Evolutionary conservation across 2,329 filamentous ascomycete species (phyloP).

Genomic region (Zasmidium citrigriseum): DNA sequence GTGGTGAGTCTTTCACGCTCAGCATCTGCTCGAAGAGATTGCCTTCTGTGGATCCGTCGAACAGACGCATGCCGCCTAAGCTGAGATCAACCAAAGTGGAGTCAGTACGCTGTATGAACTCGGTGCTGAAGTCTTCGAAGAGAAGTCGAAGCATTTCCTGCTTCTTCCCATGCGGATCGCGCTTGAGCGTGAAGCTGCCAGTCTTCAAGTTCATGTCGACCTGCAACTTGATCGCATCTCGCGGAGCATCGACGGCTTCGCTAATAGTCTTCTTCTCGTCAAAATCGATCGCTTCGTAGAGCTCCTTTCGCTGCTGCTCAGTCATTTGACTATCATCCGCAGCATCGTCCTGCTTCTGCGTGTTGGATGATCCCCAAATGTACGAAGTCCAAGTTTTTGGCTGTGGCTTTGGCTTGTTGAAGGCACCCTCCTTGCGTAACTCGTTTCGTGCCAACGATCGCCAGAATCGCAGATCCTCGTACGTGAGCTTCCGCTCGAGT

Average conservation of each 20-base stretch:
- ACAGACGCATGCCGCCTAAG: slow-evolving; percentile 88
- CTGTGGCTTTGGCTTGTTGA: slow-evolving; percentile 68
- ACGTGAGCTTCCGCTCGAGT: slow-evolving; percentile 84
- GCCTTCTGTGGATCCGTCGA: slow-evolving; percentile 90
- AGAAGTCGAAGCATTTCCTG: slow-evolving; percentile 86
- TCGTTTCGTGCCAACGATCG: slow-evolving; percentile 91
- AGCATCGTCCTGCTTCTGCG: slow-evolving; percentile 56
- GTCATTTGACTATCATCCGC: slow-evolving; percentile 84
- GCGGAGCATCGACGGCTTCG: slow-evolving; percentile 84
- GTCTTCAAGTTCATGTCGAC: slow-evolving; percentile 91
- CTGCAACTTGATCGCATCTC: slow-evolving; percentile 90
- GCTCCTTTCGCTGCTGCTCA: slow-evolving; percentile 91
- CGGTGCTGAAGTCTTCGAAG: slow-evolving; percentile 92
- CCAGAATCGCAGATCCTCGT: slow-evolving; percentile 98
- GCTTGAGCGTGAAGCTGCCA: slow-evolving; percentile 91
- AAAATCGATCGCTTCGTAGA: slow-evolving; percentile 98
- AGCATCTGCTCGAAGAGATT: slow-evolving; percentile 95
- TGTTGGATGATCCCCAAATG: slow-evolving; percentile 72
- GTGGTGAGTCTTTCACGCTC: slow-evolving; percentile 83
- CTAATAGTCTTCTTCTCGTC: slow-evolving; percentile 91
- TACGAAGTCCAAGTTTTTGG: slow-evolving; percentile 89
- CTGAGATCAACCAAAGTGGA: slow-evolving; percentile 87
- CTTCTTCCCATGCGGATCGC: slow-evolving; percentile 74
- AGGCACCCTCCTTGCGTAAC: slow-evolving; percentile 86
- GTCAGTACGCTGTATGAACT: slow-evolving; percentile 84